phyloP scores from a whole-genome alignment of 495 filamentous ascomycete species.

The Neohortaea acidophila region DNA sequence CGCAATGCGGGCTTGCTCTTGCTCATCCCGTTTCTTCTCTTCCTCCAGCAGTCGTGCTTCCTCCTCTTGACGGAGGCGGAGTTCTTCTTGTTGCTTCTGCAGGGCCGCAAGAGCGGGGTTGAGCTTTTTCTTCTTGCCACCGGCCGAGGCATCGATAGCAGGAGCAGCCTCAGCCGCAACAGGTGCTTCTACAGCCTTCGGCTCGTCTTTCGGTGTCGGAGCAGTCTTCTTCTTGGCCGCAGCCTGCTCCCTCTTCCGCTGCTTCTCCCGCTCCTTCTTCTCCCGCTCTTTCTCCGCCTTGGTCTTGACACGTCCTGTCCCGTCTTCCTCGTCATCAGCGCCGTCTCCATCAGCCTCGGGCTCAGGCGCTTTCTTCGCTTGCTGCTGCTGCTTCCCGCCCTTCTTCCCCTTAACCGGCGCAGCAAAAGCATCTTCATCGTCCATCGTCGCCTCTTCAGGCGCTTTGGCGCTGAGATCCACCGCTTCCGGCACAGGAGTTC shows the following conservation, averaged over 20 bases:
- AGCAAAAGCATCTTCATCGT: conserved; percentile 67
- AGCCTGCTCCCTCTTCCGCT: conserved; percentile 76
- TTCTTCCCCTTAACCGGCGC: conserved; percentile 51
- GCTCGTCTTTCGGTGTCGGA: conserved; percentile 27
- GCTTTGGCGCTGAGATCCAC: conserved; percentile 45
- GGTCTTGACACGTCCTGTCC: conserved; percentile 57
- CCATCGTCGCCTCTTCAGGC: conserved; percentile 70
- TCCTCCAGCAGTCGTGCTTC: conserved; percentile 50
- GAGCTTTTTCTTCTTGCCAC: conserved; percentile 86
- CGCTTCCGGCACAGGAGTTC: conserved; percentile 22
- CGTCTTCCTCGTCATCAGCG: conserved; percentile 43
- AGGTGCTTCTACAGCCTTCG: conserved; percentile 31
- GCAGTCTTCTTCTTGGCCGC: conserved; percentile 56
- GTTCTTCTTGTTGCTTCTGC: conserved; percentile 82
- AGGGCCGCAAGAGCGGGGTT: conserved; percentile 63
- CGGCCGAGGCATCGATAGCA: conserved; percentile 25
- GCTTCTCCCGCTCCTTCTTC: conserved; percentile 85
- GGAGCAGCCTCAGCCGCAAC: conserved; percentile 16
- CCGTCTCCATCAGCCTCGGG: conserved; percentile 25
- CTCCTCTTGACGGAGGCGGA: conserved; percentile 61
- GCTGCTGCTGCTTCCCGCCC: conserved; percentile 26
- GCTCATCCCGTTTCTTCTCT: conserved; percentile 57
- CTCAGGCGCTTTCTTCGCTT: conserved; percentile 27
- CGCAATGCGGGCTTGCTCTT: conserved; percentile 47
- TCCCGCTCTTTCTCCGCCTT: conserved; percentile 97